Conservation (phyloP, 805 yeast genomes). For the Saccharomycopsis synnaedendra region DNA sequence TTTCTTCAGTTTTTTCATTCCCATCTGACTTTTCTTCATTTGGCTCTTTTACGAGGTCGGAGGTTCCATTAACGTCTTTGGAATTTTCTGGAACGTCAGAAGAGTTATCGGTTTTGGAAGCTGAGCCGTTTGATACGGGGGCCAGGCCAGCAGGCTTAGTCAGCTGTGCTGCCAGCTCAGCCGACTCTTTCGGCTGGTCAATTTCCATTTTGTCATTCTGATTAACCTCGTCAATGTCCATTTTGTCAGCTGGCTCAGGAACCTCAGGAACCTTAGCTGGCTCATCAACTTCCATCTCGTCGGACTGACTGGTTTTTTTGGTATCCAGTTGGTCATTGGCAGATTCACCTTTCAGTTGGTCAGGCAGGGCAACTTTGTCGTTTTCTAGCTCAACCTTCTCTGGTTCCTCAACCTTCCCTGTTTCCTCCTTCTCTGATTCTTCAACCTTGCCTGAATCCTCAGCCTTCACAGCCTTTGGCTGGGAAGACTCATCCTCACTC, state of each 20-base stretch:
- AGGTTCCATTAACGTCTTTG: slow-evolving; percentile 6
- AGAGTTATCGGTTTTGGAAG: neutral
- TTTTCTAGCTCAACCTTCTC: slow-evolving; percentile 4
- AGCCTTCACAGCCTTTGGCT: neutral
- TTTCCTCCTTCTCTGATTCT: neutral
- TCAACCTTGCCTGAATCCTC: slow-evolving; percentile 1
- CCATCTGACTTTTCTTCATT: slow-evolving; percentile 3
- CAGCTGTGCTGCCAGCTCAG: neutral
- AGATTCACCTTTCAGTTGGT: neutral
- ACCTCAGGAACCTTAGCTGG: slow-evolving; percentile 1
- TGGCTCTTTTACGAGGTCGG: slow-evolving; percentile 2
- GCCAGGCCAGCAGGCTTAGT: neutral
- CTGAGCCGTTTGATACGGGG: too few relatives aligned
- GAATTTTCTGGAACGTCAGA: neutral
- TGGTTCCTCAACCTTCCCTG: slow-evolving; percentile 1
- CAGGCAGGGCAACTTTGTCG: slow-evolving; percentile 5
- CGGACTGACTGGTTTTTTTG: slow-evolving; percentile 1
- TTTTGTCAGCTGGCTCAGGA: neutral
- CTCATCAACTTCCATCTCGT: slow-evolving; percentile 8
- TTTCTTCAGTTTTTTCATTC: neutral
- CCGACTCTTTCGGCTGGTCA: neutral
- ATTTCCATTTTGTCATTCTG: neutral
- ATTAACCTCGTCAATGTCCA: neutral
- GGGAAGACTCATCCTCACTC: slow-evolving; percentile 5
- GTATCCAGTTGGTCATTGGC: slow-evolving; percentile 8